phyloP scores from a whole-genome alignment of 1,139 yeast genomes.

The Suhomyces wounanorum region DNA sequence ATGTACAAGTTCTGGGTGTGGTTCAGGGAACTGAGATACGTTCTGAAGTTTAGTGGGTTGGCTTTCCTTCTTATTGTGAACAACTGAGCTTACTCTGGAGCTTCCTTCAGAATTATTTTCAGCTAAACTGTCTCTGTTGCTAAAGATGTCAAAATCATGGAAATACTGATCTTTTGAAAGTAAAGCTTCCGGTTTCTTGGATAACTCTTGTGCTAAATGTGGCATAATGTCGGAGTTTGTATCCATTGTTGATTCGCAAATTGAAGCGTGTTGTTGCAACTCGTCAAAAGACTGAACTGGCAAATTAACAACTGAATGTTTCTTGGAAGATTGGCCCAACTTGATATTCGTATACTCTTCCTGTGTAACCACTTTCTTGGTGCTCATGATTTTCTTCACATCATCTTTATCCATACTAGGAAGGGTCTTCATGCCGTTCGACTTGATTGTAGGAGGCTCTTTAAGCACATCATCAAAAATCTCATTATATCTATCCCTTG shows the following conservation, averaged over 20 bases:
- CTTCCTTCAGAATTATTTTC: constrained; percentile 16
- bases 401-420: constrained; percentile 55
- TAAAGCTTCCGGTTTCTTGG: constrained; percentile 37
- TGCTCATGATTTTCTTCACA: constrained; percentile 41
- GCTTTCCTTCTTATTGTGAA: constrained; percentile 14
- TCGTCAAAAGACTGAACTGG: constrained; percentile 32
- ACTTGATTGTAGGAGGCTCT: constrained; percentile 39
- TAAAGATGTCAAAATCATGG: constrained; percentile 31
- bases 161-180: constrained; percentile 40
- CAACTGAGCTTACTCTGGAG: constrained; percentile 20
- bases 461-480: constrained; percentile 40
- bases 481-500: constrained; percentile 44
- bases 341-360: constrained; percentile 46
- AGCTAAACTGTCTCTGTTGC: constrained; percentile 12
- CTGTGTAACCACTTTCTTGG: constrained; percentile 43
- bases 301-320: constrained; percentile 34
- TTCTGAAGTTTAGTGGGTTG: constrained; percentile 6
- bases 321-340: constrained; percentile 30
- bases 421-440: constrained; percentile 45
- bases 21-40: constrained; percentile 32
- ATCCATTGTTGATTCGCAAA: constrained; percentile 37
- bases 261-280: constrained; percentile 45
- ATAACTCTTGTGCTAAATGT: constrained; percentile 38
- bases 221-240: constrained; percentile 26
- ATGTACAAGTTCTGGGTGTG: constrained; percentile 36